Evolutionary conservation across 1,284 basidiomycete species (phyloP).

Genomic region (Rhodotorula sp.): DNA sequence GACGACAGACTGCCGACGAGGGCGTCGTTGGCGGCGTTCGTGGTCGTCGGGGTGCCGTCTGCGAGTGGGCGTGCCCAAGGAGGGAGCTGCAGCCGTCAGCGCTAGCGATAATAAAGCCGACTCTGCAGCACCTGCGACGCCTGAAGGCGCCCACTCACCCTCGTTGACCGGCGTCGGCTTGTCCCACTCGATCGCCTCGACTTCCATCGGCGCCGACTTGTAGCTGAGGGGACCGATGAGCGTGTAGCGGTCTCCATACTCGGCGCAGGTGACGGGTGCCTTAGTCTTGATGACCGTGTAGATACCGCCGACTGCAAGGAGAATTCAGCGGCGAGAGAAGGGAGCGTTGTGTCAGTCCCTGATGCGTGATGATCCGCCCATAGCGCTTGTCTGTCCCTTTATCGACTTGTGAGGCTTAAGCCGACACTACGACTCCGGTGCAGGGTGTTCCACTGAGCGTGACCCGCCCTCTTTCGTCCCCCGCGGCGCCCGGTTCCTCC

Average conservation of each 20-base stretch:
- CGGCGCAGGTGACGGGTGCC: slow-evolving; percentile 91
- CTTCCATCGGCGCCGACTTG: slow-evolving; percentile 98
- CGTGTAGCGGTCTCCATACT: slow-evolving; percentile 75
- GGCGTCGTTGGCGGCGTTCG: slow-evolving; percentile 52
- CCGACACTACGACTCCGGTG: no score
- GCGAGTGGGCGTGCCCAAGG: not conserved
- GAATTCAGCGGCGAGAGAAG: no score
- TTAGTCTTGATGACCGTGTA: slow-evolving; percentile 99
- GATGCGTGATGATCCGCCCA: not conserved
- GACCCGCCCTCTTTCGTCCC: no score
- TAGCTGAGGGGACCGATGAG: slow-evolving; percentile 93
- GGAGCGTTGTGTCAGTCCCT: not conserved
- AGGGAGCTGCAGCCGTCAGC: no score
- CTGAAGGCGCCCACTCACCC: slow-evolving; percentile 2
- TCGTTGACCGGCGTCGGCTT: slow-evolving; percentile 31
- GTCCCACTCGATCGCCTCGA: slow-evolving; percentile 82
- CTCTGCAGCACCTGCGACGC: not conserved
- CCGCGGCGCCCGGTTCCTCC: no score
- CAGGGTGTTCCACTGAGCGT: no score
- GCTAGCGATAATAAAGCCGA: not conserved
- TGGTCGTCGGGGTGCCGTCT: slow-evolving; percentile 25
- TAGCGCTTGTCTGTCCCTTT: not conserved
- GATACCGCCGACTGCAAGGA: slow-evolving; percentile 77
- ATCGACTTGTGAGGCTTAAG: no score
- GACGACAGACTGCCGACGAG: slow-evolving; percentile 67